Evolutionary conservation across 2,329 filamentous ascomycete species (phyloP).

Genomic region (Madurella fahalii): DNA sequence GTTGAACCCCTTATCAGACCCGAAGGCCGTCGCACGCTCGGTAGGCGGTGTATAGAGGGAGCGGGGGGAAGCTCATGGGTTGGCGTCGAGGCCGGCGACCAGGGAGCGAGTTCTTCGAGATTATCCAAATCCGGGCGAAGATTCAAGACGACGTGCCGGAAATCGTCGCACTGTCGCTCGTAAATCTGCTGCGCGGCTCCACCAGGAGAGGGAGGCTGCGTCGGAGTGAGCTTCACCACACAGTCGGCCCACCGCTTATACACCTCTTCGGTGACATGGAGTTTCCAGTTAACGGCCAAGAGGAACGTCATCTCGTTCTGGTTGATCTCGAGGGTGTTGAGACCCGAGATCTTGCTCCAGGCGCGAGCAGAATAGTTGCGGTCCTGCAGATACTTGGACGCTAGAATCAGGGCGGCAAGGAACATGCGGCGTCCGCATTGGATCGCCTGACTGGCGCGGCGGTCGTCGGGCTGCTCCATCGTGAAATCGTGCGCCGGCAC

Average conservation of each 20-base stretch:
- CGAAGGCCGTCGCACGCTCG: slow-evolving; percentile 33
- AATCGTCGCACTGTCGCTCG: slow-evolving; percentile 49
- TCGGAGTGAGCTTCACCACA: slow-evolving; percentile 77
- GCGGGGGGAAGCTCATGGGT: slow-evolving; percentile 37
- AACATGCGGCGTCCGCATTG: slow-evolving; percentile 98
- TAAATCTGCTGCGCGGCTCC: slow-evolving; percentile 37
- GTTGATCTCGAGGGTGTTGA: slow-evolving; percentile 91
- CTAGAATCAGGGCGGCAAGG: slow-evolving; percentile 85
- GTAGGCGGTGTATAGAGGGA: slow-evolving; percentile 43
- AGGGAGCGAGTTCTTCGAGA: slow-evolving; percentile 48
- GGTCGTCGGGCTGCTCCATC: slow-evolving; percentile 75
- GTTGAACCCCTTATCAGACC: slow-evolving; percentile 38
- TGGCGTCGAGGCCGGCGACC: slow-evolving; percentile 31
- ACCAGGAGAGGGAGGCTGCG: slow-evolving; percentile 53
- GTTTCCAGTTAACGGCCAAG: slow-evolving; percentile 83
- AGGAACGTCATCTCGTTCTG: slow-evolving; percentile 94
- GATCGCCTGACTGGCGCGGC: slow-evolving; percentile 69
- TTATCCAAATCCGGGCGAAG: slow-evolving; percentile 58
- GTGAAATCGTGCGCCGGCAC: slow-evolving; percentile 81
- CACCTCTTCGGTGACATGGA: slow-evolving; percentile 84
- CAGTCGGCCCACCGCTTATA: slow-evolving; percentile 95
- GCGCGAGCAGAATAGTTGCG: slow-evolving; percentile 95
- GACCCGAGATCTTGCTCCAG: slow-evolving; percentile 99
- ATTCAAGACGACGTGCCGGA: slow-evolving; percentile 55
- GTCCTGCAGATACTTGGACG: slow-evolving; percentile 97